Base-by-base conservation (phyloP, 2,329 filamentous ascomycete genomes). In the Sporothrix pseudoabietina region DNA sequence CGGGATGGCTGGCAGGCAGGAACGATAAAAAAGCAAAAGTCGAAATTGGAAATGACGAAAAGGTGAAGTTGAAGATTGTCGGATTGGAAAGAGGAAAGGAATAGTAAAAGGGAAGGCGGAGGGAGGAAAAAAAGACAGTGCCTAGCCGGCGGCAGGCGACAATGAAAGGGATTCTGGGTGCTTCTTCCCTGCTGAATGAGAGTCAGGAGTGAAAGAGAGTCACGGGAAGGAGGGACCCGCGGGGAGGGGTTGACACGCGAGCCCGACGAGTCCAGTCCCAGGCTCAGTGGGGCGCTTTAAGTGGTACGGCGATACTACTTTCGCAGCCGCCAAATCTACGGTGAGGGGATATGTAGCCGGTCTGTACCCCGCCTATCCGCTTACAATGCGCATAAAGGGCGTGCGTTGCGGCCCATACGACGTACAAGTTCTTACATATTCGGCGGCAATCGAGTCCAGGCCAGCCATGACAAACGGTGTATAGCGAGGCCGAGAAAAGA, bases 181-280 rank as follows among this genome's bases (percentile, higher is more conserved):
- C 47, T 69, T 54, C 65, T 35, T 68, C 41, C 44, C 16, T 22
- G 52, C 26, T 9, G 0, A 12, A 26, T 9, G n/a, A 7, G 16
- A 30, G 26, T n/a, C 10, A 41, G 30, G 66, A 39, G 19, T 39
- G 19, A 59, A 55, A 55, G 26, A 30, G 57, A 35, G 66, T 69
- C 68, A 59, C 54, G 22, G 69, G 52, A 49, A 71, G 22, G 54
- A 49, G 39, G 19, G 35, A 52, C 22, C 12, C 10, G 12, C 10
- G 65, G 59, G 16, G 66, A 69, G 66, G 68, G 69, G 69, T 71
- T 71, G 52, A 59, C 69, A 71, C 69, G 69, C 69, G 54, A 71
- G 69, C 69, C 69, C 22, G 69, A 61, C 52, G 52, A 69, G 32
- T 57, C 32, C 30, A 26, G 26, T 26, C 30, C 39, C 12, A 44